Conservation (phyloP, 257 asterid species). For the Gardenia jasminoides region DNA sequence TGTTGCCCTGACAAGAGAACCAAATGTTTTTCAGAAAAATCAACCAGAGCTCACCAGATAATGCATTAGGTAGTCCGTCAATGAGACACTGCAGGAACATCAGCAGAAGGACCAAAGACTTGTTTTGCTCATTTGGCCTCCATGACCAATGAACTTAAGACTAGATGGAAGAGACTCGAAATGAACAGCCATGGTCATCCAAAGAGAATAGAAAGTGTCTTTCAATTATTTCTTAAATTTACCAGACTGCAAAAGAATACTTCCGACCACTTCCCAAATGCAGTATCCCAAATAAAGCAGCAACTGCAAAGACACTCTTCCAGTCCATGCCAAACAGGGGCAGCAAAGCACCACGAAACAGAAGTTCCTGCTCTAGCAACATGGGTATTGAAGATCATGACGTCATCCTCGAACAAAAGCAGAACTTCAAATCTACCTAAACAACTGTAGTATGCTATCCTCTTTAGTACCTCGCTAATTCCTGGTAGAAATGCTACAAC, state of each 20-base stretch:
- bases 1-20: constrained; percentile 65
- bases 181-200: not conserved
- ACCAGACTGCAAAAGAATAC: constrained; percentile 85
- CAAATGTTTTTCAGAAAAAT: not conserved
- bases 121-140: not conserved
- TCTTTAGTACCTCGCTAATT: constrained; percentile 58
- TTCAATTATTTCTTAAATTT: not conserved
- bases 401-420: constrained; percentile 10
- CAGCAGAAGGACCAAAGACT: not conserved
- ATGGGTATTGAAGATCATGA: constrained; percentile 13
- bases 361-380: constrained; percentile 57
- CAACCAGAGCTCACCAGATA: too few relatives aligned
- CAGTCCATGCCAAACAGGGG: constrained; percentile 65
- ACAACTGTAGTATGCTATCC: not conserved
- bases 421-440: not conserved
- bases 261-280: constrained; percentile 91
- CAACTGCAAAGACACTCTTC: constrained; percentile 54
- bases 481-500: constrained; percentile 86
- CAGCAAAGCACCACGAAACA: constrained; percentile 81
- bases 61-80: too few relatives aligned
- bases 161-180: not conserved
- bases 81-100: not conserved
- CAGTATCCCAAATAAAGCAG: constrained; percentile 69
- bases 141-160: not conserved
- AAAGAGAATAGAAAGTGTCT: not conserved